Evolutionary conservation across 2,329 filamentous ascomycete genomes (phyloP).

Genomic region (Calonectria honghensis): DNA sequence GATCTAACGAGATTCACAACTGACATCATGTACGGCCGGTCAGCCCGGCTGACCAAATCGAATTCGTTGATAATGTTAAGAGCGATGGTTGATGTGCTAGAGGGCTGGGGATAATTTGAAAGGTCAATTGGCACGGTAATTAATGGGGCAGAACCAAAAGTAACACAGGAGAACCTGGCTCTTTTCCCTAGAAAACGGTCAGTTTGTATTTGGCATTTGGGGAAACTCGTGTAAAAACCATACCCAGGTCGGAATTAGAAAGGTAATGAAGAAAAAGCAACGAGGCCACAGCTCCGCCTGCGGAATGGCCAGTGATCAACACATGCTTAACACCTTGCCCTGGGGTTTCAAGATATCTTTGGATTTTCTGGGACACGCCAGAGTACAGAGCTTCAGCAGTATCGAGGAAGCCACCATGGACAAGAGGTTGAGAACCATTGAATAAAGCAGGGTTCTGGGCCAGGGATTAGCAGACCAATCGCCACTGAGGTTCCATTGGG

Average conservation of each 20-base stretch:
- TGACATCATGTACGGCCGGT: conserved; percentile 49
- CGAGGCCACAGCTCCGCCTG: conserved; percentile 51
- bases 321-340: conserved; percentile 40
- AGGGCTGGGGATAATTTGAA: conserved; percentile 22
- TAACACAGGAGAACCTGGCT: conserved; percentile 47
- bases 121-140: conserved; percentile 40
- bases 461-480: neutral
- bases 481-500: neutral
- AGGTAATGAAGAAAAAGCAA: conserved; percentile 45
- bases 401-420: conserved; percentile 49
- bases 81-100: conserved; percentile 34
- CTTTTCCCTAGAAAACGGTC: conserved; percentile 28
- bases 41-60: conserved; percentile 49
- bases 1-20: conserved; percentile 44
- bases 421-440: conserved; percentile 25
- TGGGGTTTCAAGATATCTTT: neutral
- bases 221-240: neutral
- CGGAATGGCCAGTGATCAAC: conserved; percentile 52
- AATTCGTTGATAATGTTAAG: conserved; percentile 55
- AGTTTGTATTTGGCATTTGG: neutral
- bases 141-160: conserved; percentile 50
- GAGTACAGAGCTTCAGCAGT: conserved; percentile 43
- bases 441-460: conserved; percentile 27
- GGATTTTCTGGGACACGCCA: conserved; percentile 35
- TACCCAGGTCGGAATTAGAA: conserved; percentile 37